phyloP scores from a whole-genome alignment of 352 stramenopile genomes.

The Globisporangium barbulae region DNA sequence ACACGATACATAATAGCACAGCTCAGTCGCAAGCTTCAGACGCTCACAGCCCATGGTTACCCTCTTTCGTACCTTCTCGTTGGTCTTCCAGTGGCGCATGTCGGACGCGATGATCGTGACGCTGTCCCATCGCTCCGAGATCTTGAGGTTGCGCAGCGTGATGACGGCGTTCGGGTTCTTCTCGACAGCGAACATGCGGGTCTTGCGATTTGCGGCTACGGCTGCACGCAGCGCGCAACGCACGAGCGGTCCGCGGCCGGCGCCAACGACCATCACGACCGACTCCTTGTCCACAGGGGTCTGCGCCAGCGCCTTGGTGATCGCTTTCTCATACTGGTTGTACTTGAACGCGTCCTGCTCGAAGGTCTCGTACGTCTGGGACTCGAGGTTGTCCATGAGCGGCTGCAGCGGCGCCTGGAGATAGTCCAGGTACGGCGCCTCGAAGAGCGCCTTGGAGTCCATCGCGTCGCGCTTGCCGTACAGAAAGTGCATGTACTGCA shows the following conservation, averaged over 20 bases:
- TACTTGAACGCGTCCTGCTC: conserved; percentile 99
- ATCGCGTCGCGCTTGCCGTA: conserved; percentile 50
- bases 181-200: conserved; percentile 94
- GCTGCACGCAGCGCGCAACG: conserved; percentile 79
- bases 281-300: conserved; percentile 62
- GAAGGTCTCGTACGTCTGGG: conserved; percentile 98
- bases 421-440: conserved; percentile 94
- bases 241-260: conserved; percentile 95
- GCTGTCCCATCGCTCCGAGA: conserved; percentile 84
- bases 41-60: background rate
- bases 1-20: background rate
- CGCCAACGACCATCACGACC: conserved; percentile 91
- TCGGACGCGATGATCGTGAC: conserved; percentile 84
- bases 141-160: conserved; percentile 87
- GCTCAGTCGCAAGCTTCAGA: too few species aligned
- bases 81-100: conserved; percentile 81
- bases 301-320: conserved; percentile 72
- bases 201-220: conserved; percentile 53
- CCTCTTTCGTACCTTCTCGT: conserved; percentile 38
- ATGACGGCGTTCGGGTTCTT: conserved; percentile 99
- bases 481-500: conserved; percentile 96
- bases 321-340: conserved; percentile 93
- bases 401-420: conserved; percentile 97
- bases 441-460: conserved; percentile 87
- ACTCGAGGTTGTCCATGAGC: conserved; percentile 98